These are phyloP conservation scores for Pyrenopolyporus hunteri DNA, from an alignment of 495 filamentous ascomycete genomes.

Conservation along the genomic window DNA sequence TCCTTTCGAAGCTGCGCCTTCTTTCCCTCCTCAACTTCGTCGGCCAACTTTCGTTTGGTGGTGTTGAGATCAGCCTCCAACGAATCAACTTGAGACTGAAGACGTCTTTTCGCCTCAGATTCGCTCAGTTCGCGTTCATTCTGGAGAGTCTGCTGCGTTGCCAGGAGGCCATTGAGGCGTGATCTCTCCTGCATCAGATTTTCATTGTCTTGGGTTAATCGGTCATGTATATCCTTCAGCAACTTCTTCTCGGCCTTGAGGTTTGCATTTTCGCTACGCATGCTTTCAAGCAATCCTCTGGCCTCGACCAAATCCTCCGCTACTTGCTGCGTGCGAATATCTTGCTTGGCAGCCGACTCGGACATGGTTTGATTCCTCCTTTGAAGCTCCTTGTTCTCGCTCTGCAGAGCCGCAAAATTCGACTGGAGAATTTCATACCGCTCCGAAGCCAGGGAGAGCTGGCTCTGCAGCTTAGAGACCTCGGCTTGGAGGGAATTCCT, in stretches of 20 bases:
- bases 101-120: conserved; percentile 75
- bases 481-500: conserved; percentile 83
- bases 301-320: conserved; percentile 92
- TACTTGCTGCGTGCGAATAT: conserved; percentile 85
- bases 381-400: conserved; percentile 82
- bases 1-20: conserved; percentile 81
- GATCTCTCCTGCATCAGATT: conserved; percentile 79
- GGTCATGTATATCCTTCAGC: conserved; percentile 88
- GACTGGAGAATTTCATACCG: conserved; percentile 89
- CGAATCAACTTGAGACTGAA: conserved; percentile 76
- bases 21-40: conserved; percentile 82
- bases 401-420: conserved; percentile 81
- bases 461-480: conserved; percentile 74
- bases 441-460: conserved; percentile 78
- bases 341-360: conserved; percentile 85
- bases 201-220: conserved; percentile 85
- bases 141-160: conserved; percentile 80
- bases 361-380: conserved; percentile 75
- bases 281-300: conserved; percentile 77
- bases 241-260: conserved; percentile 90
- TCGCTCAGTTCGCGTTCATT: conserved; percentile 91
- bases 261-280: conserved; percentile 89
- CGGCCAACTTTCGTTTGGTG: conserved; percentile 81
- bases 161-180: conserved; percentile 77
- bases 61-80: conserved; percentile 77